Evolutionary conservation across 78 protist genomes (phyloP).

Genomic region (Dictyostelium capitatum): DNA sequence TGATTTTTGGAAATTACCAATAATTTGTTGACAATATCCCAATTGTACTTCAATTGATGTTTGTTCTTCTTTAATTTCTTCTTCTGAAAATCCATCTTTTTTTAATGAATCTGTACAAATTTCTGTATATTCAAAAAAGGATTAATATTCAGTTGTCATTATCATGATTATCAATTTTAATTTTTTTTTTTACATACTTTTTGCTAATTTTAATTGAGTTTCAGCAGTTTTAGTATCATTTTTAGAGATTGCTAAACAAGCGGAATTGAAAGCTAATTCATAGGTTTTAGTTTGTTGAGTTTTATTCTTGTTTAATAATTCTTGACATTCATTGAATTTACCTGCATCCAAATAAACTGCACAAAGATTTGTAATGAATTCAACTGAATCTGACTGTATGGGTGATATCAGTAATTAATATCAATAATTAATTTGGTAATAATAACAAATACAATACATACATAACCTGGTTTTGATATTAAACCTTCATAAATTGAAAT

Average conservation of each 20-base stretch:
- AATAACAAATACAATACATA: not conserved
- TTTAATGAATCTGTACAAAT: conserved; percentile 65
- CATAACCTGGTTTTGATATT: conserved; percentile 65
- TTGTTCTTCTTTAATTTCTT: conserved; percentile 59
- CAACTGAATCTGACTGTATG: conserved; percentile 34
- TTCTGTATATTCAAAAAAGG: not conserved
- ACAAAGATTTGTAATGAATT: conserved; percentile 62
- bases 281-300: conserved; percentile 17
- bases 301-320: conserved; percentile 45
- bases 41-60: conserved; percentile 50
- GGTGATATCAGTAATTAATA: too few relatives aligned
- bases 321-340: conserved; percentile 69
- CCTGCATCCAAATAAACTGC: conserved; percentile 78
- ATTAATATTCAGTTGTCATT: not conserved
- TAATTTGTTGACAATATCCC: conserved; percentile 66
- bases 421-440: not conserved
- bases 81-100: conserved; percentile 63
- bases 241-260: conserved; percentile 42
- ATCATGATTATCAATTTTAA: not conserved
- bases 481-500: conserved; percentile 65
- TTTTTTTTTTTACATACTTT: conserved; percentile 15
- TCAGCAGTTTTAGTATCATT: conserved; percentile 72
- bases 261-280: conserved; percentile 76
- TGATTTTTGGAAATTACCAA: conserved; percentile 16
- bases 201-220: conserved; percentile 74